Evolutionary conservation across 805 yeast genomes (phyloP).

Genomic region (Saturnispora gosingensis): DNA sequence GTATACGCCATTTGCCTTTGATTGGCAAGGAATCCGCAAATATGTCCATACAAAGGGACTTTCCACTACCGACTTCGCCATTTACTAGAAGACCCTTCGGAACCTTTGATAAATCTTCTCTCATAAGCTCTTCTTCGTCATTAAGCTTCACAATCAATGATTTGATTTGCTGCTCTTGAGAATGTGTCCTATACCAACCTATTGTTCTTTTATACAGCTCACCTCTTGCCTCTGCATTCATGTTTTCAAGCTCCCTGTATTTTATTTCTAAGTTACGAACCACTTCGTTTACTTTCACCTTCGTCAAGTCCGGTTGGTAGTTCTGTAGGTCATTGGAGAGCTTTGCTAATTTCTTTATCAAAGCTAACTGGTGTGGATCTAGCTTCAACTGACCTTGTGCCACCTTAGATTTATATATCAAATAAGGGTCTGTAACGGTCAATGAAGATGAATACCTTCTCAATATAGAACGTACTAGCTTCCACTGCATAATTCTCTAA

Average conservation of each 20-base stretch:
- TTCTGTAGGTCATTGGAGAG: constrained; percentile 54
- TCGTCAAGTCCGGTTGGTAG: constrained; percentile 46
- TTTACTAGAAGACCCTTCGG: constrained; percentile 58
- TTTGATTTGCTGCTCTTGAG: constrained; percentile 14
- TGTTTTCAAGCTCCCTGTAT: constrained; percentile 10
- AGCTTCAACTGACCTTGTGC: constrained; percentile 40
- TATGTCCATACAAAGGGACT: constrained; percentile 64
- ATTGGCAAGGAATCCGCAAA: constrained; percentile 61
- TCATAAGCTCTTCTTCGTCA: constrained; percentile 33
- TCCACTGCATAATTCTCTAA: background rate
- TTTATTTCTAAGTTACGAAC: constrained; percentile 28
- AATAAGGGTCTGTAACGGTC: constrained; percentile 48
- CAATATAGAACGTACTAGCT: background rate
- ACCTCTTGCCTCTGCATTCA: constrained; percentile 12
- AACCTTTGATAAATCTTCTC: constrained; percentile 43
- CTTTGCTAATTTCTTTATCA: constrained; percentile 56
- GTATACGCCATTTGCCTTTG: constrained; percentile 58
- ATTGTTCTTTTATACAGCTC: constrained; percentile 23
- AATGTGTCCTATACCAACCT: constrained; percentile 19
- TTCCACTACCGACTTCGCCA: constrained; percentile 70
- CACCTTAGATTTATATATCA: constrained; percentile 46
- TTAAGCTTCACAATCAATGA: constrained; percentile 42
- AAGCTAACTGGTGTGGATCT: constrained; percentile 49
- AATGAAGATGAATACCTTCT: background rate
- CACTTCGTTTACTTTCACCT: constrained; percentile 33